Evolutionary conservation across 106 monocot species (phyloP).

Genomic region (Platanthera zijinensis): DNA sequence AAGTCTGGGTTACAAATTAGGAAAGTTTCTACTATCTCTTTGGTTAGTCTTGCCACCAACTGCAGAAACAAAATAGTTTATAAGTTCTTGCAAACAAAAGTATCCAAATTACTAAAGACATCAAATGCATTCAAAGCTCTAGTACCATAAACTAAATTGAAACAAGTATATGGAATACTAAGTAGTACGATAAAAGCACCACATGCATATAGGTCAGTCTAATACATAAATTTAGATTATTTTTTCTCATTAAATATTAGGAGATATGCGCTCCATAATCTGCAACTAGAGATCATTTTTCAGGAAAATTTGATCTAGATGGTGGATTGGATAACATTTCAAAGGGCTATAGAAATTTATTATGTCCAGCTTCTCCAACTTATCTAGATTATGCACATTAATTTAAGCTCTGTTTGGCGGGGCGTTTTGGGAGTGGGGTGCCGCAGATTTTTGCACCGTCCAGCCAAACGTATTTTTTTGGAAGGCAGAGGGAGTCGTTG

Average conservation of each 20-base stretch:
- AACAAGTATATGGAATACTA: neutral
- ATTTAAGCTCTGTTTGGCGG: neutral
- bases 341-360: neutral
- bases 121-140: neutral
- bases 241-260: neutral
- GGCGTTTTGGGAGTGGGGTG: too few relatives aligned
- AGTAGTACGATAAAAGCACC: neutral
- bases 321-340: neutral
- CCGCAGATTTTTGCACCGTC: too few relatives aligned
- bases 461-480: too few relatives aligned
- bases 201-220: neutral
- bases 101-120: neutral
- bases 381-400: neutral
- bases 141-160: neutral
- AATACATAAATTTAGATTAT: neutral
- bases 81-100: neutral
- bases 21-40: constrained; percentile 62
- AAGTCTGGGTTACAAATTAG: constrained; percentile 74
- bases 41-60: constrained; percentile 67
- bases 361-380: neutral
- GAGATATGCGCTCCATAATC: neutral
- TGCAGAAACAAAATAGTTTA: constrained; percentile 27
- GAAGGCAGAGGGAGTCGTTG: too few relatives aligned
- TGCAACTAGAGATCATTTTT: neutral
- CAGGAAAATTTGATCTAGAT: neutral